Percentiles rank a stretch among this genome's conserved stretches.
These are phyloP conservation scores for Diaporthe citriasiana DNA, from an alignment of 2,329 filamentous ascomycete genomes.

Conservation along the genomic window DNA sequence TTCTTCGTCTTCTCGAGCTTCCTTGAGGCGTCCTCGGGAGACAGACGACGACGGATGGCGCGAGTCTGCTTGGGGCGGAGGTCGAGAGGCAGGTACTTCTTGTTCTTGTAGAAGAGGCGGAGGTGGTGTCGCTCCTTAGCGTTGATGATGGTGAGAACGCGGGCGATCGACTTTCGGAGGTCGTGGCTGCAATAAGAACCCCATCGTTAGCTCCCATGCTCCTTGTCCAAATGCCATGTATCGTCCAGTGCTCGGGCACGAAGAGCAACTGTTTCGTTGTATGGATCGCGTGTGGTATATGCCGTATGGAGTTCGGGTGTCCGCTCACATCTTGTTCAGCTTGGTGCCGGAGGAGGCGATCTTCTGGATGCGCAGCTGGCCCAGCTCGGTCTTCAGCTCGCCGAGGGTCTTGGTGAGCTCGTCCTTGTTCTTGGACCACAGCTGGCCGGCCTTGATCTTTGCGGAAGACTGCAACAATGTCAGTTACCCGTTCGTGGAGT, in stretches of 20 bases:
- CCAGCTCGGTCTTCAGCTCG: slow-evolving; percentile 96
- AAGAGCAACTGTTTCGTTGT: neutral
- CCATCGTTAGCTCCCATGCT: slow-evolving; percentile 45
- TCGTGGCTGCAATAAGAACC: slow-evolving; percentile 79
- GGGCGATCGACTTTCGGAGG: slow-evolving; percentile 99
- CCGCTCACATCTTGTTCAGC: slow-evolving; percentile 93
- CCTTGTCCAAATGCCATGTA: slow-evolving; percentile 29
- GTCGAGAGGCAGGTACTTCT: slow-evolving; percentile 99
- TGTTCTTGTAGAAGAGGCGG: slow-evolving; percentile 99
- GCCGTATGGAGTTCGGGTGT: slow-evolving; percentile 33
- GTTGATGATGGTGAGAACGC: slow-evolving; percentile 99
- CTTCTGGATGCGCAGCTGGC: slow-evolving; percentile 98
- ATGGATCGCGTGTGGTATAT: slow-evolving; percentile 30
- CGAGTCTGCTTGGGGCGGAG: slow-evolving; percentile 99
- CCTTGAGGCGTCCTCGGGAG: slow-evolving; percentile 87
- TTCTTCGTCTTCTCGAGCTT: slow-evolving; percentile 97
- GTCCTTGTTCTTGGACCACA: slow-evolving; percentile 99
- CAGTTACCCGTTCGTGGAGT: slow-evolving; percentile 41
- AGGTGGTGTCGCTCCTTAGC: slow-evolving; percentile 98
- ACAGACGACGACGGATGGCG: slow-evolving; percentile 95
- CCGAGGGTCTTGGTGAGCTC: slow-evolving; percentile 95
- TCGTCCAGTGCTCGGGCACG: neutral
- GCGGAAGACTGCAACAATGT: slow-evolving; percentile 66
- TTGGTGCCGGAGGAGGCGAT: slow-evolving; percentile 95
- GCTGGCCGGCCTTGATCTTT: slow-evolving; percentile 94